phyloP scores from a whole-genome alignment of 805 yeast species.

The Candida qinlingensis region DNA sequence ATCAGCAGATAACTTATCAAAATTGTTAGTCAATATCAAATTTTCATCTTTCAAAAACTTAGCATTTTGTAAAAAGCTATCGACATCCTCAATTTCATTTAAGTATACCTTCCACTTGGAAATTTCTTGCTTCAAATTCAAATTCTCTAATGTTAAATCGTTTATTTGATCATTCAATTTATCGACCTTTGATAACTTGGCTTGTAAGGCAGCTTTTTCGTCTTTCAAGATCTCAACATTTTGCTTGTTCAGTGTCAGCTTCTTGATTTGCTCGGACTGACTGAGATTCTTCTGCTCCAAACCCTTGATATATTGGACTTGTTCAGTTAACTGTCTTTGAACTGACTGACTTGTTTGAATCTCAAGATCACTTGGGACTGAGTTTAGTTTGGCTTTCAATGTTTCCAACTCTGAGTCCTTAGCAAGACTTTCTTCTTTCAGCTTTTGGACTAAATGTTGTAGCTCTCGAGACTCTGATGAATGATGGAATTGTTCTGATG shows the following conservation, averaged over 20 bases:
- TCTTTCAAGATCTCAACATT: constrained; percentile 49
- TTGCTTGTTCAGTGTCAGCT: constrained; percentile 40
- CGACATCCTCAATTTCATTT: constrained; percentile 30
- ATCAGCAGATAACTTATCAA: constrained; percentile 24
- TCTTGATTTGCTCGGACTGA: constrained; percentile 47
- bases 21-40: constrained; percentile 29
- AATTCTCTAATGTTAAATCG: constrained; percentile 44
- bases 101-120: constrained; percentile 42
- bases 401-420: constrained; percentile 25
- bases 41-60: constrained; percentile 36
- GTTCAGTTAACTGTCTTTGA: constrained; percentile 32
- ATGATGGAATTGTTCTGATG: not conserved
- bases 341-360: constrained; percentile 27
- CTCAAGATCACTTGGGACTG: constrained; percentile 36
- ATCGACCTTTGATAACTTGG: constrained; percentile 35
- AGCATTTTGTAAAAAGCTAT: constrained; percentile 35
- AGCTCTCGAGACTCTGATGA: not conserved
- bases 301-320: constrained; percentile 38
- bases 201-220: constrained; percentile 41
- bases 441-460: not conserved
- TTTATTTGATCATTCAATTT: constrained; percentile 39
- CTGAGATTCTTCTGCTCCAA: constrained; percentile 48
- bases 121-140: constrained; percentile 41
- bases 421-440: constrained; percentile 1
- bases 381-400: constrained; percentile 28